Base-by-base conservation (phyloP, 345 rosid species). In the Eucalyptus virginea region DNA sequence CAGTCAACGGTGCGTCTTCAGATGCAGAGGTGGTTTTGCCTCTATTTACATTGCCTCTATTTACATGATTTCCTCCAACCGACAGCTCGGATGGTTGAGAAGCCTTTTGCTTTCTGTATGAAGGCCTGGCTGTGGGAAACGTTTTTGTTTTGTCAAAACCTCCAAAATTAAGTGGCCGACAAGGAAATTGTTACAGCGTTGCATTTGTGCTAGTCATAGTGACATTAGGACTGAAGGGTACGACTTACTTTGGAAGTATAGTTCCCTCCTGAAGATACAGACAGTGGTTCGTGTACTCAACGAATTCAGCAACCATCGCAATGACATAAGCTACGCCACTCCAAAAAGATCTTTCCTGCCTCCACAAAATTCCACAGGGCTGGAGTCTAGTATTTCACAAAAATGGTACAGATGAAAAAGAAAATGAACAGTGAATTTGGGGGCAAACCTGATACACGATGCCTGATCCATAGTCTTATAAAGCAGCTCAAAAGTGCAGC, bases 271-370 rank as follows among this genome's bases (percentile, higher is more conserved):
- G 92, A 85, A 97, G 98, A 89, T 95, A 96, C 48, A 96, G 99
- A 94, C 97, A 93, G 86, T 95, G 98, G 91, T 95, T 97, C 37
- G 98, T 96, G 91, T 95, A 96, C 95, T 97, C 98, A 48, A 96
- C 98, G 88, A 96, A 97, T 87, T 96, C 98, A 1, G 98, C 97
- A 88, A 96, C 95, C 94, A 96, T 95, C 32, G 99, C 96, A 92
- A 96, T 93, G 93, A 96, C 99, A 95, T 94, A 96, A 81, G 98
- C 96, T 17, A 94, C 88, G 51, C 97, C 99, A 93, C 95, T 95
- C 89, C 91, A 65, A 60, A 96, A 95, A 81, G 99, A 96, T 87
- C 96, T 95, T 90, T 97, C 98, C 98, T 97, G 94, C 89, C 92
- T 60, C 86, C 93, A 88, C 81, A 6, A 72, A 72, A 72, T 72